phyloP scores from a whole-genome alignment of 257 asterid genomes.

The Solanum gandarillasii region DNA sequence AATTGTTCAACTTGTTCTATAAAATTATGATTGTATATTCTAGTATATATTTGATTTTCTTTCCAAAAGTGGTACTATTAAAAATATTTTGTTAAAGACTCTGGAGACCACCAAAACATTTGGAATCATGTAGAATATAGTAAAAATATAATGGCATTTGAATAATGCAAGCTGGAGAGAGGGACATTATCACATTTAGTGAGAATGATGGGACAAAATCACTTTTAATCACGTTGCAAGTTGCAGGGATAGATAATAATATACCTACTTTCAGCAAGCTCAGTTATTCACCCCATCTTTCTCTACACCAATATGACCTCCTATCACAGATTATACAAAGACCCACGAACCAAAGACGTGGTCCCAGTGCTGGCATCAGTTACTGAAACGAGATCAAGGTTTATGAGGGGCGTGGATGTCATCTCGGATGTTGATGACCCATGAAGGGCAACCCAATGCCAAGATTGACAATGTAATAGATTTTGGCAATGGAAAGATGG shows the following conservation, averaged over 20 bases:
- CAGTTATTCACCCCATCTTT: not conserved
- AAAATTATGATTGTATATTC: not conserved
- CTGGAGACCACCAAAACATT: not conserved
- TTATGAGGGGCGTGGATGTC: not conserved
- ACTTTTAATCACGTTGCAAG: not conserved
- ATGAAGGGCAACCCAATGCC: not conserved
- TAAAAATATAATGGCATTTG: not conserved
- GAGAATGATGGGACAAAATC: not conserved
- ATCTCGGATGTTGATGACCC: not conserved
- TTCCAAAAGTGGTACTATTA: not conserved
- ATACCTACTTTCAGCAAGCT: not conserved
- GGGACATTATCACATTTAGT: not conserved
- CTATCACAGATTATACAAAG: not conserved
- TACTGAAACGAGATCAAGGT: not conserved
- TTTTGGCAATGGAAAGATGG: not conserved
- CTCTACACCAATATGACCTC: not conserved
- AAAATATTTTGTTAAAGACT: not conserved
- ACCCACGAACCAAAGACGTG: not conserved
- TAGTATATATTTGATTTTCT: not conserved
- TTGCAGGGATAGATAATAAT: not conserved
- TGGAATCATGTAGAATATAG: not conserved
- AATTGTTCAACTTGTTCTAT: not conserved
- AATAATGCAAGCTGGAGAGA: not conserved
- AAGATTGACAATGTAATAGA: not conserved
- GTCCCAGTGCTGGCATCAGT: not conserved